Evolutionary conservation across 768 basidiomycete genomes (phyloP).

Genomic region (Filobasidium floriforme): DNA sequence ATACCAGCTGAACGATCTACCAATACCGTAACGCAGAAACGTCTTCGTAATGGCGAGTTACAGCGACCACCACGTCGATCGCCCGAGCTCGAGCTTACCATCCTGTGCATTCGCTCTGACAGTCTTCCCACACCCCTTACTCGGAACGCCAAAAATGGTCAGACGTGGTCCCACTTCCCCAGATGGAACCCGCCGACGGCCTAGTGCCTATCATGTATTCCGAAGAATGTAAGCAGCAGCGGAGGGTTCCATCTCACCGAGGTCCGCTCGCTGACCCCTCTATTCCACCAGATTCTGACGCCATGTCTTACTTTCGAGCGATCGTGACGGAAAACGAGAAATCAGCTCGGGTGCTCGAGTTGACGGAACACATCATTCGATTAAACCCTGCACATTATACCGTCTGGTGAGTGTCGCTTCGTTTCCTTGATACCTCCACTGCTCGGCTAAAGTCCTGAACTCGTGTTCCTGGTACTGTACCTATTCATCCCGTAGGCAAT

Average conservation of each 20-base stretch:
- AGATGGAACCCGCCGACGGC: conserved; percentile 68
- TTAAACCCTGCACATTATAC: conserved; percentile 95
- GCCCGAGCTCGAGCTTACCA: neutral
- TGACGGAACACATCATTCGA: conserved; percentile 82
- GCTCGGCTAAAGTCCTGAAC: no score
- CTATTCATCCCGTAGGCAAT: conserved; percentile 60
- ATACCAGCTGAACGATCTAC: no score
- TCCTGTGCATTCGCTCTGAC: neutral
- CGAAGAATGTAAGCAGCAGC: conserved; percentile 62
- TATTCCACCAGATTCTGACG: conserved; percentile 9
- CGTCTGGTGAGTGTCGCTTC: conserved; percentile 63
- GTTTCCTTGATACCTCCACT: neutral
- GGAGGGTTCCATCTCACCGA: neutral
- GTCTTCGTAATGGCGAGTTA: neutral
- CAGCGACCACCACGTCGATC: neutral
- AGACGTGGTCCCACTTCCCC: conserved; percentile 69
- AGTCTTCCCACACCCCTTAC: conserved; percentile 47
- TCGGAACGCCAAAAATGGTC: conserved; percentile 65
- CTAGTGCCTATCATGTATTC: conserved; percentile 90
- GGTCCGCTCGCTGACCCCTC: neutral
- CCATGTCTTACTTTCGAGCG: conserved; percentile 11
- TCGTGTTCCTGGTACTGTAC: neutral
- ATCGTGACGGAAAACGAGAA: conserved; percentile 51
- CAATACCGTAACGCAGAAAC: neutral
- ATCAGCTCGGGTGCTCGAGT: conserved; percentile 68